Base-by-base conservation (phyloP, 768 basidiomycete species). In the Kwoniella botswanensis region DNA sequence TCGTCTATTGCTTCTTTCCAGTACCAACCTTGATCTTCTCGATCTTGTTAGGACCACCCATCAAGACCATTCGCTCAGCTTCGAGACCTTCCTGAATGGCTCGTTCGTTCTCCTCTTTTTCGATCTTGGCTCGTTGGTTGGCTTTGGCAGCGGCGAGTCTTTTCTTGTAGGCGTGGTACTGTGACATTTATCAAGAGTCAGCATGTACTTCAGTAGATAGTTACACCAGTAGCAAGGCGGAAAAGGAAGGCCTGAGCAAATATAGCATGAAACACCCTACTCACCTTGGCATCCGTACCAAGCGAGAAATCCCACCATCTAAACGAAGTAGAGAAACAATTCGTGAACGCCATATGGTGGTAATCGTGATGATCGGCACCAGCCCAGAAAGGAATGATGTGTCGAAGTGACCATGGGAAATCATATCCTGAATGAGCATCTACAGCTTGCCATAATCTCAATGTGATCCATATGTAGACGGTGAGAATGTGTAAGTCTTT, bases 351-450 rank as follows among this genome's bases (percentile, higher is more conserved):
- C 92, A 94, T 92, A 85, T 99, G 96, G 85, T 98, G 96, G 89
- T 94, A 98, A 81, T 98, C 95, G 82, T 97, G 95, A 85, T 96
- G 93, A 78, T 98, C 96, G 41, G 78, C 78, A 41, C 96, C 95
- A 7, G 92, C 91, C 95, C 95, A 98, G 88, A 98, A 92, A 2
- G 94, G 94, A 42, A 98, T 70, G 74, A 93, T 89, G 86, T 95
- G 89, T 75, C 93, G 91, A 66, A 98, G 87, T 5, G 93, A 95
- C 95, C 94, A 98, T 0, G 97, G 96, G 88, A 99, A 99, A 83
- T 98, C 94, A 83, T 97, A 98, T 58, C 96, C 96, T 60, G 91
- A 93, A 88, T 99, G 97, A 4, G 96, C 91, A 74, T 99, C 97
- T 75, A 99, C 89, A 46, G 96, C 95, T 81, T 99, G 97, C 90